Conservation (phyloP, 2,329 filamentous ascomycete species). For the Aspergillus fumigatus region DNA sequence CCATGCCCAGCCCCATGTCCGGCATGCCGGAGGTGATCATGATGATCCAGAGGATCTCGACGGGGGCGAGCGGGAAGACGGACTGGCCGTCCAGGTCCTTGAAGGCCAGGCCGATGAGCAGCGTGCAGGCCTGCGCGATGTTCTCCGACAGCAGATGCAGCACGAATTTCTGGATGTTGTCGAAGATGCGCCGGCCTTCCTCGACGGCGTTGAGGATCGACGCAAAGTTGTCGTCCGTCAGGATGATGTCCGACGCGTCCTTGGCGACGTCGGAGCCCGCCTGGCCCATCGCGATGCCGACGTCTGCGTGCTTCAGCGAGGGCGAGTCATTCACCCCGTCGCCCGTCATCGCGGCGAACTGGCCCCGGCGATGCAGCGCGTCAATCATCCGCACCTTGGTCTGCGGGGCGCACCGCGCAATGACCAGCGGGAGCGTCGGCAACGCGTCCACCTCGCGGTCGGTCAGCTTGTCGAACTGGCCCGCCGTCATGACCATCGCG, state of each 20-base stretch:
- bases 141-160: conserved; percentile 76
- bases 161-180: conserved; percentile 87
- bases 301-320: conserved; percentile 73
- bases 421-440: conserved; percentile 53
- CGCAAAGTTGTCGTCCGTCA: conserved; percentile 82
- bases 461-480: conserved; percentile 71
- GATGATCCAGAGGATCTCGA: conserved; percentile 91
- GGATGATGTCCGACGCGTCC: conserved; percentile 58
- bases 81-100: conserved; percentile 67
- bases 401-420: conserved; percentile 55
- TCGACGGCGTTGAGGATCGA: conserved; percentile 79
- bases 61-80: conserved; percentile 78
- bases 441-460: conserved; percentile 66
- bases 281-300: conserved; percentile 82
- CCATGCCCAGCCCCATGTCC: conserved; percentile 81
- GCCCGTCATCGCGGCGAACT: conserved; percentile 82
- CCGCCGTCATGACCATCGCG: conserved; percentile 68
- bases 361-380: conserved; percentile 50
- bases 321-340: conserved; percentile 87
- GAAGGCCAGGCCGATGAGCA: conserved; percentile 78
- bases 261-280: conserved; percentile 82
- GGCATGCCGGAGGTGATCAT: conserved; percentile 86
- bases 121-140: conserved; percentile 74
- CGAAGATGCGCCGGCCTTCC: conserved; percentile 79
- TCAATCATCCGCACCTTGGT: conserved; percentile 87